Evolutionary conservation across 257 asterid genomes (phyloP).

Genomic region (Jacaranda mimosifolia): DNA sequence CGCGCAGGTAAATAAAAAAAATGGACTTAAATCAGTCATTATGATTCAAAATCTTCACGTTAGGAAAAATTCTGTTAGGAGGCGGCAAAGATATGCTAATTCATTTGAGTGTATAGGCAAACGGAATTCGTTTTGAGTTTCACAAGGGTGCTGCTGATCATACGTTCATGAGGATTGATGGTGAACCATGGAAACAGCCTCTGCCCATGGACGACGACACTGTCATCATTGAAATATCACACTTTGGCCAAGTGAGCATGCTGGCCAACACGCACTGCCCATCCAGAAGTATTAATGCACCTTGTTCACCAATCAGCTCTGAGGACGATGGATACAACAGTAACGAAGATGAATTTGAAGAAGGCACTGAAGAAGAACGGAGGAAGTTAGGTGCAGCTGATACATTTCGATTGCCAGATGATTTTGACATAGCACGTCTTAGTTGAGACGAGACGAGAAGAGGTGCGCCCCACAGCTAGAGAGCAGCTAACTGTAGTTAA

Average conservation of each 20-base stretch:
- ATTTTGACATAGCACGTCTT: conserved; percentile 47
- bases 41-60: neutral
- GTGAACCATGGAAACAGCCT: conserved; percentile 99
- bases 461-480: too few species aligned
- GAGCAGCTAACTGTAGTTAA: conserved; percentile 11
- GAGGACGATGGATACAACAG: conserved; percentile 51
- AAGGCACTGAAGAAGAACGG: conserved; percentile 55
- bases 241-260: conserved; percentile 87
- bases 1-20: conserved; percentile 67
- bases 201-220: conserved; percentile 86
- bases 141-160: conserved; percentile 83
- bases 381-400: conserved; percentile 70
- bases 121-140: conserved; percentile 83
- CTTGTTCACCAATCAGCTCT: conserved; percentile 43
- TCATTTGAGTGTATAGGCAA: conserved; percentile 57
- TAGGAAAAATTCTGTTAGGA: neutral
- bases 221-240: conserved; percentile 80
- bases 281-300: conserved; percentile 66
- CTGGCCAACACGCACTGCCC: conserved; percentile 71
- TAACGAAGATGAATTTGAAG: conserved; percentile 53
- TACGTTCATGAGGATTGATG: conserved; percentile 93
- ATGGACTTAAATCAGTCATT: neutral
- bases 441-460: conserved; percentile 27
- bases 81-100: neutral
- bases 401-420: conserved; percentile 57